A percentile compares a stretch with the other conserved stretches of the same genome.
These are phyloP conservation scores for Pseudozyma hubeiensis DNA, from an alignment of 1,284 basidiomycete genomes.

Conservation along the genomic window DNA sequence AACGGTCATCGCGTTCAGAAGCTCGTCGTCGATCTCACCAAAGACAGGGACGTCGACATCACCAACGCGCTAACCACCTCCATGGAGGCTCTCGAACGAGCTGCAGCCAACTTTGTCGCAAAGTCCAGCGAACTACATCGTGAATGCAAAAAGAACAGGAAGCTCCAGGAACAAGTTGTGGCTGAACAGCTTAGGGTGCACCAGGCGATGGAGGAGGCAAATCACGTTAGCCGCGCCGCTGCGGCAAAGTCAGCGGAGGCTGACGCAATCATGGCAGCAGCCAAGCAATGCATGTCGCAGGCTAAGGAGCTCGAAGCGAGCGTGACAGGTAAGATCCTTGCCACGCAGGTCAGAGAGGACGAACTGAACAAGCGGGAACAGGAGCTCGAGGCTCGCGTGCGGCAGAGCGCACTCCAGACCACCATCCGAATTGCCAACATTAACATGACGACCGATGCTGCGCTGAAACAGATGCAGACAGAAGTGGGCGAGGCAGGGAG, in stretches of 20 bases:
- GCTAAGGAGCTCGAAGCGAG: not conserved
- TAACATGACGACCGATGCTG: not conserved
- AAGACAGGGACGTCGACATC: not conserved
- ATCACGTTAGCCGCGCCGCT: not conserved
- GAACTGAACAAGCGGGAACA: constrained; percentile 1
- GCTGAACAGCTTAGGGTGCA: not conserved
- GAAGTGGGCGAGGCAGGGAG: constrained; percentile 6
- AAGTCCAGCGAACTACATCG: constrained; percentile 13
- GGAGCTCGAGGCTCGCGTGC: not conserved
- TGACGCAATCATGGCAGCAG: not conserved
- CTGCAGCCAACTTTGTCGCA: constrained; percentile 5
- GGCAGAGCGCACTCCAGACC: not conserved
- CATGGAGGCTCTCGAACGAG: constrained; percentile 16
- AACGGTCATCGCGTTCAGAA: constrained; percentile 27
- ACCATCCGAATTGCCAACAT: constrained; percentile 7
- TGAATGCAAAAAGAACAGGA: constrained; percentile 1
- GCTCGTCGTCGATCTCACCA: constrained; percentile 24
- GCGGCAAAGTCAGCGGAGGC: not conserved
- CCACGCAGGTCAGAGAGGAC: not conserved
- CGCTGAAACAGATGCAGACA: not conserved
- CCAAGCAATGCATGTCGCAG: not conserved
- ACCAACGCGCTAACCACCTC: constrained; percentile 8
- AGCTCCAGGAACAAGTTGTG: constrained; percentile 1
- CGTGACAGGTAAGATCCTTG: not conserved
- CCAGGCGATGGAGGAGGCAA: not conserved